Conservation (phyloP, 306 rosid species). For the Canavalia gladiata region DNA sequence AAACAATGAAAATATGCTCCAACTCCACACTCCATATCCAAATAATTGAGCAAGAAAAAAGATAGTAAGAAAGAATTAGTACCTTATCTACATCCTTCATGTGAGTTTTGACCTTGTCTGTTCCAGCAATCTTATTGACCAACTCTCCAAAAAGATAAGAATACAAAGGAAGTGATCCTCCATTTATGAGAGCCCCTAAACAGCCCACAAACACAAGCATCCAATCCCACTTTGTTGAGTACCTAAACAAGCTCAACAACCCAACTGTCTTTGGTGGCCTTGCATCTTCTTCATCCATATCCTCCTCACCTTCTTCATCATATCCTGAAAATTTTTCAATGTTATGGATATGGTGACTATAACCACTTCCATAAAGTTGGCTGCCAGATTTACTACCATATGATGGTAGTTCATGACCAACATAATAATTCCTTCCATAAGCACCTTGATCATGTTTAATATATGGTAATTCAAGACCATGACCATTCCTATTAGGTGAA, state of each 20-base stretch:
- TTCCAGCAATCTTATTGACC: constrained; percentile 66
- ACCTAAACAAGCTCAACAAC: constrained; percentile 79
- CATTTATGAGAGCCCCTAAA: constrained; percentile 87
- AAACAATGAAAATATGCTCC: constrained; percentile 4
- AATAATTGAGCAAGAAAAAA: neutral
- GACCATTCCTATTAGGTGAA: constrained; percentile 10
- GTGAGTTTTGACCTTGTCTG: constrained; percentile 37
- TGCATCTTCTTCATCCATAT: constrained; percentile 58
- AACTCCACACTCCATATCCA: neutral
- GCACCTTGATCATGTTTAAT: constrained; percentile 36
- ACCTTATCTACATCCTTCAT: constrained; percentile 73
- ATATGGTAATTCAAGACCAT: constrained; percentile 34
- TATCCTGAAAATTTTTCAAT: constrained; percentile 45
- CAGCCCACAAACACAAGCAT: constrained; percentile 84
- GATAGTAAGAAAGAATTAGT: neutral
- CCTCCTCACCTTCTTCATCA: constrained; percentile 63
- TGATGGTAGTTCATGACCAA: constrained; percentile 41
- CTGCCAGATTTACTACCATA: constrained; percentile 27
- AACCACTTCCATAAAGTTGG: constrained; percentile 39
- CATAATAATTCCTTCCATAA: neutral
- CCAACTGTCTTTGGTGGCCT: constrained; percentile 68
- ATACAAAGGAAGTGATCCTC: constrained; percentile 91
- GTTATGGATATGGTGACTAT: constrained; percentile 39
- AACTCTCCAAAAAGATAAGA: constrained; percentile 80
- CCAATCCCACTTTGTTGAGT: constrained; percentile 80